phyloP scores from a whole-genome alignment of 768 basidiomycete genomes.

The Tulasnella sp. region DNA sequence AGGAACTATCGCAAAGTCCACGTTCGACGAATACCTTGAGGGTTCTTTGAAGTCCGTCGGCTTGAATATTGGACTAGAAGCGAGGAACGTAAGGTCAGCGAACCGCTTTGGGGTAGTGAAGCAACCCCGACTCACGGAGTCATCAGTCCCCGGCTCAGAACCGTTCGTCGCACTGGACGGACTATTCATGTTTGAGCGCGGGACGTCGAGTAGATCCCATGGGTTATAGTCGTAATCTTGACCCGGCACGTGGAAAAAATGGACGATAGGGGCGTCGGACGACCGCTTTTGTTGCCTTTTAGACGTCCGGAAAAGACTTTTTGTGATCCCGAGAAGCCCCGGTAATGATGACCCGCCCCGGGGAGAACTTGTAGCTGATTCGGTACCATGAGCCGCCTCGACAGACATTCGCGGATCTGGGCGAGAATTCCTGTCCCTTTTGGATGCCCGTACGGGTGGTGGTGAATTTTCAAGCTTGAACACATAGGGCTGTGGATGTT shows the following conservation, averaged over 20 bases:
- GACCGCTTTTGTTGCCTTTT: background rate
- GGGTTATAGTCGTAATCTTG: background rate
- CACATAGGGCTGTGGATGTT: background rate
- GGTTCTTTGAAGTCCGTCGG: background rate
- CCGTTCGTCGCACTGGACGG: background rate
- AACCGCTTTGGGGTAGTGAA: background rate
- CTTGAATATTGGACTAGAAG: background rate
- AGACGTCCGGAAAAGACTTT: background rate
- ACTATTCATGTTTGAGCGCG: background rate
- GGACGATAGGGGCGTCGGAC: background rate
- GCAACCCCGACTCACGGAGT: background rate
- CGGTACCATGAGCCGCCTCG: background rate
- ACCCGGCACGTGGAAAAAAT: background rate
- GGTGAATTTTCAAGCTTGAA: background rate
- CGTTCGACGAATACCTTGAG: background rate
- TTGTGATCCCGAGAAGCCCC: conserved; percentile 4
- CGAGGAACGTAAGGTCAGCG: background rate
- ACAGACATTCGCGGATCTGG: background rate
- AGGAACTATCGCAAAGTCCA: background rate
- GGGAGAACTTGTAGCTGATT: background rate
- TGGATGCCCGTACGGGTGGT: background rate
- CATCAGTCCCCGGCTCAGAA: background rate
- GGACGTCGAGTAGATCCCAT: background rate
- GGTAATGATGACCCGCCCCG: background rate
- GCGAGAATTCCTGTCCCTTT: background rate